Percentiles rank a stretch among this genome's conserved stretches.
Evolutionary conservation across 805 yeast species (phyloP).

Genomic region (Ogataea siamensis): DNA sequence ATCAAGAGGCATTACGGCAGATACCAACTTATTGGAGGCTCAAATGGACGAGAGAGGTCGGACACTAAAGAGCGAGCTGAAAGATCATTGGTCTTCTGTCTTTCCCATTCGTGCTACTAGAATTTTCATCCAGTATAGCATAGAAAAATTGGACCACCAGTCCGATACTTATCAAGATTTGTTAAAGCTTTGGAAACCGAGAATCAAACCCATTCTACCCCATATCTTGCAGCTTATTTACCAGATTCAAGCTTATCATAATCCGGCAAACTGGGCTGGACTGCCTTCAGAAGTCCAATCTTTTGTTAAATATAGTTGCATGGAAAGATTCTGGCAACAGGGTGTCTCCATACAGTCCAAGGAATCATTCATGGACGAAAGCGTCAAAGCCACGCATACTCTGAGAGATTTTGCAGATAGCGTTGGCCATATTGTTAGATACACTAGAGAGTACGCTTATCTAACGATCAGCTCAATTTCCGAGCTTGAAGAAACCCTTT

Average conservation of each 20-base stretch:
- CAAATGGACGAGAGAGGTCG: conserved; percentile 90
- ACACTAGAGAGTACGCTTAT: conserved; percentile 94
- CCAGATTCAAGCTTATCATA: conserved; percentile 92
- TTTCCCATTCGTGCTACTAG: conserved; percentile 97
- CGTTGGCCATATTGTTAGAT: conserved; percentile 92
- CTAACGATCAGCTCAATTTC: conserved; percentile 86
- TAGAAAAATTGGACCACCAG: conserved; percentile 82
- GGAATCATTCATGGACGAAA: conserved; percentile 92
- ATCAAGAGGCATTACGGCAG: conserved; percentile 73
- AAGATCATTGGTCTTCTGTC: conserved; percentile 88
- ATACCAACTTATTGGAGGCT: conserved; percentile 70
- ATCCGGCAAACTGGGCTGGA: conserved; percentile 87
- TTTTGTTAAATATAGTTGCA: conserved; percentile 84
- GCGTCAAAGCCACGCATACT: conserved; percentile 89
- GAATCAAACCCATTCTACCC: conserved; percentile 88
- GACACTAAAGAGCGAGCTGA: conserved; percentile 68
- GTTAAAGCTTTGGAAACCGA: conserved; percentile 84
- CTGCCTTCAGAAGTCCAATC: conserved; percentile 88
- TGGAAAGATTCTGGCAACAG: conserved; percentile 97
- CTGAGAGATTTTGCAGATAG: conserved; percentile 96
- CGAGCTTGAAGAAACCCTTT: conserved; percentile 84
- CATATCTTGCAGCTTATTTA: conserved; percentile 82
- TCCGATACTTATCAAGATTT: conserved; percentile 70
- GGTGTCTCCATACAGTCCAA: conserved; percentile 93
- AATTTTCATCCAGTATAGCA: conserved; percentile 90